Percentiles rank a stretch among this genome's conserved stretches.
Conservation (phyloP, 1,139 yeast species). For the Candida sp. region DNA sequence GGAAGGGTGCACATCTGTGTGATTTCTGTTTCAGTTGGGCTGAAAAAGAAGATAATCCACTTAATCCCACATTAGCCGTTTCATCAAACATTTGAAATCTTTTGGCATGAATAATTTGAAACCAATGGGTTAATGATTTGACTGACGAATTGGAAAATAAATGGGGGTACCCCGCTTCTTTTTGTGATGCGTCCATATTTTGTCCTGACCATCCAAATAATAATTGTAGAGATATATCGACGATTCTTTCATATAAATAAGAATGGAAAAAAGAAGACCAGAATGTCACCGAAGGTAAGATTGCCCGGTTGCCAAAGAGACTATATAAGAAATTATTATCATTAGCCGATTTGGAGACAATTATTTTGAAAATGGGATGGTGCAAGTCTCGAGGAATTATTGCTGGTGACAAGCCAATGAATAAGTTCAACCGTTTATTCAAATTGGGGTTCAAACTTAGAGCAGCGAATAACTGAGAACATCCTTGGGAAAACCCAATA, state of each 20-base stretch:
- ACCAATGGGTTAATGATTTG: slow-evolving; percentile 46
- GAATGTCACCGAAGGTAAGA: slow-evolving; percentile 43
- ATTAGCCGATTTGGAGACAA: slow-evolving; percentile 33
- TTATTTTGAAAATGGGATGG: slow-evolving; percentile 32
- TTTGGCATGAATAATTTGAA: slow-evolving; percentile 39
- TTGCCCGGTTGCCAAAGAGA: slow-evolving; percentile 40
- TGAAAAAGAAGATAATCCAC: slow-evolving; percentile 20
- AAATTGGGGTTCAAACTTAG: slow-evolving; percentile 35
- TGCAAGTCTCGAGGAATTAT: slow-evolving; percentile 39
- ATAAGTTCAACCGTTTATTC: slow-evolving; percentile 27
- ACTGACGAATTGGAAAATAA: slow-evolving; percentile 48
- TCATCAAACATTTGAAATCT: slow-evolving; percentile 49
- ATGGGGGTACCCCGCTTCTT: slow-evolving; percentile 41
- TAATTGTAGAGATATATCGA: slow-evolving; percentile 31
- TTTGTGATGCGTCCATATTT: slow-evolving; percentile 32
- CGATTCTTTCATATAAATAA: slow-evolving; percentile 28
- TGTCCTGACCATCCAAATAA: slow-evolving; percentile 42
- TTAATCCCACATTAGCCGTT: slow-evolving; percentile 25
- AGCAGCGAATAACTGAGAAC: slow-evolving; percentile 44
- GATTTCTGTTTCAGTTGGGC: slow-evolving; percentile 19
- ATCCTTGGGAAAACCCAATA: slow-evolving; percentile 46
- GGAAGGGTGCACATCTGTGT: slow-evolving; percentile 57
- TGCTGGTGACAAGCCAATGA: slow-evolving; percentile 46
- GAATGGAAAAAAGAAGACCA: slow-evolving; percentile 42
- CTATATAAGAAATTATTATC: slow-evolving; percentile 30